phyloP scores from a whole-genome alignment of 1,139 yeast genomes.

The Geotrichum klebahnii region DNA sequence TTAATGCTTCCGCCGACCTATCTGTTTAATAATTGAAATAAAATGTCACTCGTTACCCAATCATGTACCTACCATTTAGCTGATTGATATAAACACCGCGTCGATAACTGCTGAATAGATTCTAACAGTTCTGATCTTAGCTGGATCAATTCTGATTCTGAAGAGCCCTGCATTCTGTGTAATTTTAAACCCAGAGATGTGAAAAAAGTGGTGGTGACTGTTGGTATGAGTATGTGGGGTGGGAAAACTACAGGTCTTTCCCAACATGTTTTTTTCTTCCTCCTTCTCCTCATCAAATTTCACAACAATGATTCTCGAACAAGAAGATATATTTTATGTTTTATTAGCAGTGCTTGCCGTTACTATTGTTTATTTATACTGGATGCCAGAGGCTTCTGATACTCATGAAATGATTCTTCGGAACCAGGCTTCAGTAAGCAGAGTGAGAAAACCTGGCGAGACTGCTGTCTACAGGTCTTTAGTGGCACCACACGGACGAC shows the following conservation, averaged over 20 bases:
- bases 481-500: conserved; percentile 43
- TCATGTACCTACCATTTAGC: conserved; percentile 66
- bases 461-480: conserved; percentile 63
- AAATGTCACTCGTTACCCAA: not conserved
- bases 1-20: conserved; percentile 65
- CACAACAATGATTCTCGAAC: conserved; percentile 9
- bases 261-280: not conserved
- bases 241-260: not conserved
- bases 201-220: not conserved
- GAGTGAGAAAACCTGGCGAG: conserved; percentile 52
- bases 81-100: conserved; percentile 58
- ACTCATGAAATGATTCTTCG: conserved; percentile 51
- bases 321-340: conserved; percentile 26
- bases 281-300: not conserved
- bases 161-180: conserved; percentile 13
- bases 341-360: conserved; percentile 28
- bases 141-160: conserved; percentile 22
- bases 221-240: not conserved
- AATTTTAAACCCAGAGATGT: not conserved
- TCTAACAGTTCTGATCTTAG: conserved; percentile 40
- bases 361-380: conserved; percentile 26
- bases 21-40: not conserved
- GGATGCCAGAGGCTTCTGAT: conserved; percentile 43
- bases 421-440: conserved; percentile 53
- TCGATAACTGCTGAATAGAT: conserved; percentile 43